Conservation (phyloP, 805 yeast genomes). For the Kodamaea restingae region DNA sequence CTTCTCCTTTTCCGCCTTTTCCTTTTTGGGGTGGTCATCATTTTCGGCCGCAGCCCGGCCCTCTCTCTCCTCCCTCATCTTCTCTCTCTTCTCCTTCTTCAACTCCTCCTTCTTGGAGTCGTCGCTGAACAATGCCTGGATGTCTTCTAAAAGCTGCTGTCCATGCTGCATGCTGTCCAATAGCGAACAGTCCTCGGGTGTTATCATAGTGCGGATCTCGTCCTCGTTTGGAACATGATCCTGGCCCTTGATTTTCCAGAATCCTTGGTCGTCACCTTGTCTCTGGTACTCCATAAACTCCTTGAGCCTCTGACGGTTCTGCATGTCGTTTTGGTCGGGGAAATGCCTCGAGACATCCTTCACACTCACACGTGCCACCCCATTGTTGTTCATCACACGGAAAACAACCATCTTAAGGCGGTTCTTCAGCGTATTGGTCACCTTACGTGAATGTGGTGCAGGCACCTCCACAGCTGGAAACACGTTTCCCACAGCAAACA, state of each 20-base stretch:
- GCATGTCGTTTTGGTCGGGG: constrained; percentile 97
- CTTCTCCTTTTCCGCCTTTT: constrained; percentile 19
- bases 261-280: constrained; percentile 90
- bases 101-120: constrained; percentile 29
- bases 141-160: constrained; percentile 82
- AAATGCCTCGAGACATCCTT: constrained; percentile 87
- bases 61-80: constrained; percentile 18
- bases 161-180: constrained; percentile 92
- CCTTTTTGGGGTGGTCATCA: constrained; percentile 14
- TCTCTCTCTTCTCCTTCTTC: constrained; percentile 26
- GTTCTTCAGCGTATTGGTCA: constrained; percentile 87
- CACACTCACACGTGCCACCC: constrained; percentile 71
- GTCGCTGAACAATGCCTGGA: constrained; percentile 49
- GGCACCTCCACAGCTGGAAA: constrained; percentile 94
- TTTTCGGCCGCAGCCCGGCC: constrained; percentile 8
- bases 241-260: constrained; percentile 74
- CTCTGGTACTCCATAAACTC: constrained; percentile 98
- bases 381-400: constrained; percentile 74
- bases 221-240: constrained; percentile 70
- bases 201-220: constrained; percentile 72
- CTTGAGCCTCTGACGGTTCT: constrained; percentile 88
- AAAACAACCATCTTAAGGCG: constrained; percentile 91
- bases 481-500: constrained; percentile 87
- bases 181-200: constrained; percentile 86
- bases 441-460: constrained; percentile 95